These are phyloP conservation scores for Lasiodiplodia sp. DNA, from an alignment of 2,329 filamentous ascomycete genomes.

Conservation along the genomic window DNA sequence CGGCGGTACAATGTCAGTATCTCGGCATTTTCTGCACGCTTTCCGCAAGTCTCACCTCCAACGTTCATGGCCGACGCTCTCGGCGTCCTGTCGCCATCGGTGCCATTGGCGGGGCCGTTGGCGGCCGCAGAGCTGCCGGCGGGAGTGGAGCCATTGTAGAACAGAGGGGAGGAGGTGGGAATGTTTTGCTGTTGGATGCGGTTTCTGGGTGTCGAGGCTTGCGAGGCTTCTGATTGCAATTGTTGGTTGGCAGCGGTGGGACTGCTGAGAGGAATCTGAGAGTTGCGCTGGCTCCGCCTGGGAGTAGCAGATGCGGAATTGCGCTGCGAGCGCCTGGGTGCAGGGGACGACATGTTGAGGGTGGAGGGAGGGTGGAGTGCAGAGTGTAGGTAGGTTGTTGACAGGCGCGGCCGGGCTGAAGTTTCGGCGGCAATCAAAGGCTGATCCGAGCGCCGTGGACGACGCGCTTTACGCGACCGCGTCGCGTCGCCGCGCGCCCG, in stretches of 20 bases:
- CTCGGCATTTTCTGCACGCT: not conserved
- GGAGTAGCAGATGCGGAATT: conserved; percentile 64
- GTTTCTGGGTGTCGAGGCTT: conserved; percentile 49
- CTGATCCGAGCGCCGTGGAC: conserved; percentile 20
- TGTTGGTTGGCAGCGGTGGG: conserved; percentile 55
- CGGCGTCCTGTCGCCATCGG: conserved; percentile 73
- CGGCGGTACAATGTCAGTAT: conserved; percentile 32
- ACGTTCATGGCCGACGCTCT: conserved; percentile 67
- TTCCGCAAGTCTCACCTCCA: conserved; percentile 62
- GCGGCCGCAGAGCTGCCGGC: conserved; percentile 34
- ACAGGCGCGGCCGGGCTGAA: conserved; percentile 20
- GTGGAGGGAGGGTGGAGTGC: not conserved
- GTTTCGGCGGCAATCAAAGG: conserved; percentile 22
- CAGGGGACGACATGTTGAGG: conserved; percentile 67
- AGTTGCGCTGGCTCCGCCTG: conserved; percentile 60
- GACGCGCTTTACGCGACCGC: conserved; percentile 33
- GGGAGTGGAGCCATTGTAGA: conserved; percentile 61
- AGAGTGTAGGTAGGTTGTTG: conserved; percentile 3
- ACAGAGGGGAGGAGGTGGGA: conserved; percentile 80
- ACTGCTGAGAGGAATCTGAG: conserved; percentile 62
- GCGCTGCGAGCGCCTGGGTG: conserved; percentile 62
- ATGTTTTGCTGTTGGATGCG: conserved; percentile 54
- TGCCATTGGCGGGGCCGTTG: conserved; percentile 51
- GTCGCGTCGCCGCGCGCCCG: conserved; percentile 34
- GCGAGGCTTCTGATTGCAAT: conserved; percentile 51